Base-by-base conservation (phyloP, 2,329 filamentous ascomycete genomes). In the Fusarium newnesense region DNA sequence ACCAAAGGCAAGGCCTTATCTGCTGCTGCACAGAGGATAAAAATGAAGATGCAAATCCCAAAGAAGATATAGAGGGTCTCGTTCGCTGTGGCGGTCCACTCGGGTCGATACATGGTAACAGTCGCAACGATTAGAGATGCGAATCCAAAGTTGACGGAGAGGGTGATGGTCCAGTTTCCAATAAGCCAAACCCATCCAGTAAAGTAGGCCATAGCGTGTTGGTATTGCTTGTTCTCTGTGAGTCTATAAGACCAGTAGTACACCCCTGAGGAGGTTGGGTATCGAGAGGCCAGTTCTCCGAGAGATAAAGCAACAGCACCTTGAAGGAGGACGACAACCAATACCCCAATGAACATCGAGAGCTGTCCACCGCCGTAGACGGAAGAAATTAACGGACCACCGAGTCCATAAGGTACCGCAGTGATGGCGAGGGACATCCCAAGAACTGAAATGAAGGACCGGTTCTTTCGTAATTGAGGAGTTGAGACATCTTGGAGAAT, bases 171-270 rank as follows among this genome's bases (percentile, higher is more conserved):
- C 59, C 59, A 61, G 9, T 61, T 61, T 3, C 59, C 59, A 7
- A 61, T 61, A 19, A 61, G 13, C 58, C 58, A 61, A 3, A 61
- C 30, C 58, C 58, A 61, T 2, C 58, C 58, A 0, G 58, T 61
- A 24, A 61, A 61, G 24, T 54, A 61, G 30, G 58, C 47, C 30
- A 30, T 54, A 3, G 47, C 24, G 10, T 61, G 47, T 5, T 44
- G 58, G 26, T 61, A 61, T 26, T 30, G 13, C 12, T 61, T 61
- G 9, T 61, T 61, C 16, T 61, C 58, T 19, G 58, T 61, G 10
- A 61, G 44, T 11, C 58, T 19, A 15, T 54, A 61, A 1, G 58
- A 61, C 58, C 58, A 61, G 47, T 61, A 54, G n/a, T 61, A 61
- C 3, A 61, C 58, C 2, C 58, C 58, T 4, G 58, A 61, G 1